These are phyloP conservation scores for Chondrostereum purpureum DNA, from an alignment of 1,284 basidiomycete species.

Conservation along the genomic window DNA sequence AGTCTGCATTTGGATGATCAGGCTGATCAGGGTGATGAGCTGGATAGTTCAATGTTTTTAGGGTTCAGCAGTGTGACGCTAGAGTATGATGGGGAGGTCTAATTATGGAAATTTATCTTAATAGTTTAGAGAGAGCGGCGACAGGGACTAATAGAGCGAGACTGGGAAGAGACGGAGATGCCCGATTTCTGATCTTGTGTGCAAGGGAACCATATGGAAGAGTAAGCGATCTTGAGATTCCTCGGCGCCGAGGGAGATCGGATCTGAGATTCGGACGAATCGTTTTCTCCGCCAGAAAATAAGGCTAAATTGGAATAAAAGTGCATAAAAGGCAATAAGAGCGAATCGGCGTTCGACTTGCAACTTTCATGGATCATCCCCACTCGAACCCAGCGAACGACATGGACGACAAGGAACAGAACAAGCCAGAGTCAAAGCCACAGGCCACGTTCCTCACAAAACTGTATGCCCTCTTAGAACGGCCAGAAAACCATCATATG, in stretches of 20 bases:
- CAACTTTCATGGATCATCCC: constrained; percentile 20
- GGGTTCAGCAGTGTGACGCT: constrained; percentile 86
- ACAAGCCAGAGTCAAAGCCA: constrained; percentile 63
- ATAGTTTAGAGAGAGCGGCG: too few relatives aligned
- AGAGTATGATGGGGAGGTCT: constrained; percentile 70
- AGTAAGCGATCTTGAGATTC: constrained; percentile 1
- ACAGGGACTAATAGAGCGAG: constrained; percentile 4
- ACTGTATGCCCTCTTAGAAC: constrained; percentile 79
- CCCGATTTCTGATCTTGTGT: background rate
- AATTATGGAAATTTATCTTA: constrained; percentile 15
- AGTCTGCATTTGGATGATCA: constrained; percentile 83
- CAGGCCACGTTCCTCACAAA: constrained; percentile 90
- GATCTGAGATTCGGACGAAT: constrained; percentile 4
- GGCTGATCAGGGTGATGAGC: constrained; percentile 34
- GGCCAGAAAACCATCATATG: constrained; percentile 84
- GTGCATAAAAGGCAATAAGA: constrained; percentile 5
- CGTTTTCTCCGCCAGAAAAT: background rate
- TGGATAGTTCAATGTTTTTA: constrained; percentile 58
- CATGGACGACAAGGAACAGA: constrained; percentile 38
- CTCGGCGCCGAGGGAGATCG: constrained; percentile 7
- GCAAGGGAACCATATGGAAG: background rate
- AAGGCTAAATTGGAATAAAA: constrained; percentile 3
- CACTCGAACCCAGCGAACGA: constrained; percentile 39
- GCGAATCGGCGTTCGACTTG: background rate
- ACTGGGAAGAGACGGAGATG: background rate